phyloP scores from a whole-genome alignment of 108 stramenopile species.

The Skeletonema menzelii region DNA sequence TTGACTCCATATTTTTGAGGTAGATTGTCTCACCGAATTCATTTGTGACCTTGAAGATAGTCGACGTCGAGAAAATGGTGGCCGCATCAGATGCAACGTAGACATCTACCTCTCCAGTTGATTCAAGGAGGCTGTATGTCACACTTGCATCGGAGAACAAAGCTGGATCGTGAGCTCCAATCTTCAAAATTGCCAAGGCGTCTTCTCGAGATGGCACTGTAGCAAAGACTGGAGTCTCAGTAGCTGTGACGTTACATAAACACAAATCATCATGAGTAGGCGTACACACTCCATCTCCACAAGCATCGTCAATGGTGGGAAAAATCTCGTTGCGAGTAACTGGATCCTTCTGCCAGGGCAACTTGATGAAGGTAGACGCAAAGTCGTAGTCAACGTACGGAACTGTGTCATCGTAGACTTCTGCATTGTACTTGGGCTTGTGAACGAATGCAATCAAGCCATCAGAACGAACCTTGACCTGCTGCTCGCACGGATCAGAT shows the following conservation, averaged over 20 bases:
- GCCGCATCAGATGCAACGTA: slow-evolving; percentile 15
- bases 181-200: slow-evolving; percentile 12
- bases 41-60: slow-evolving; percentile 30
- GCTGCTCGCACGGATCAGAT: slow-evolving; percentile 5
- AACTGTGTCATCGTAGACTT: neutral
- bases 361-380: slow-evolving; percentile 6
- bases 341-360: slow-evolving; percentile 24
- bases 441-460: slow-evolving; percentile 37
- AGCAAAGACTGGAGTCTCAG: slow-evolving; percentile 26
- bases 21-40: slow-evolving; percentile 37
- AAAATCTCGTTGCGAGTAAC: slow-evolving; percentile 16
- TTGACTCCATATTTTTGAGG: slow-evolving; percentile 37
- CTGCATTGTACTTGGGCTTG: slow-evolving; percentile 2
- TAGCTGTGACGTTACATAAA: slow-evolving; percentile 37
- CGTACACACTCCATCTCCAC: slow-evolving; percentile 16
- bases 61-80: slow-evolving; percentile 12
- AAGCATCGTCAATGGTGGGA: slow-evolving; percentile 25
- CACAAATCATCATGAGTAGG: slow-evolving; percentile 17
- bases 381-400: neutral
- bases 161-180: slow-evolving; percentile 28
- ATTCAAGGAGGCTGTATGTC: neutral
- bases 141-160: slow-evolving; percentile 9
- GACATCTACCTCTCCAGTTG: slow-evolving; percentile 10
- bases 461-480: slow-evolving; percentile 32
- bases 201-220: slow-evolving; percentile 13